Evolutionary conservation across 768 basidiomycete species (phyloP).

Genomic region (Lyophyllum atratum): DNA sequence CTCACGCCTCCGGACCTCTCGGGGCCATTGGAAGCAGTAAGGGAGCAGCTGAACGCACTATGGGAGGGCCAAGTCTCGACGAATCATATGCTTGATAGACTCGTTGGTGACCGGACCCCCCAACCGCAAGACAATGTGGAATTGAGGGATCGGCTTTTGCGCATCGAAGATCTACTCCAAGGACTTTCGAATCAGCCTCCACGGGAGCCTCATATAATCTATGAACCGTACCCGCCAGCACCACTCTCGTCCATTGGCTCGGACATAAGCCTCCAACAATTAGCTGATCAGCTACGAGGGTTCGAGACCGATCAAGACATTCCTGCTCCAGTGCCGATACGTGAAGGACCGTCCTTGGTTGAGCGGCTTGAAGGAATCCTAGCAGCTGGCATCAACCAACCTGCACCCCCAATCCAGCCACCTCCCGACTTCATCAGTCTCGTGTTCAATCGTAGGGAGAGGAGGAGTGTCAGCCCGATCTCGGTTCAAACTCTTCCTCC

Average conservation of each 20-base stretch:
- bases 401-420: slow-evolving; percentile 40
- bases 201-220: slow-evolving; percentile 23
- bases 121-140: slow-evolving; percentile 40
- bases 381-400: slow-evolving; percentile 42
- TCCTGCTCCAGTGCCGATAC: slow-evolving; percentile 49
- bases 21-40: slow-evolving; percentile 56
- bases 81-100: slow-evolving; percentile 61
- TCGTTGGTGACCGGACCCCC: slow-evolving; percentile 50
- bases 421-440: slow-evolving; percentile 51
- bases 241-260: slow-evolving; percentile 27
- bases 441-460: slow-evolving; percentile 47
- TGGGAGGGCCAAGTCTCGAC: slow-evolving; percentile 63
- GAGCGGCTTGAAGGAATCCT: slow-evolving; percentile 64
- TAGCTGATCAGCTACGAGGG: slow-evolving; percentile 23
- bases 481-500: slow-evolving; percentile 28
- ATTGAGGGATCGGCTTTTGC: slow-evolving; percentile 39
- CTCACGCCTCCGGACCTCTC: slow-evolving; percentile 44
- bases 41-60: slow-evolving; percentile 59
- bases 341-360: slow-evolving; percentile 53
- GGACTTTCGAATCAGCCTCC: slow-evolving; percentile 36
- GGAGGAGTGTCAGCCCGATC: slow-evolving; percentile 38
- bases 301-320: slow-evolving; percentile 24
- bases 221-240: slow-evolving; percentile 18
- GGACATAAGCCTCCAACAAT: slow-evolving; percentile 21
- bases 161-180: slow-evolving; percentile 50